Percentiles rank a stretch among this genome's conserved stretches.
Conservation (phyloP, 106 monocot species). For the Phalaenopsis aphrodite region DNA sequence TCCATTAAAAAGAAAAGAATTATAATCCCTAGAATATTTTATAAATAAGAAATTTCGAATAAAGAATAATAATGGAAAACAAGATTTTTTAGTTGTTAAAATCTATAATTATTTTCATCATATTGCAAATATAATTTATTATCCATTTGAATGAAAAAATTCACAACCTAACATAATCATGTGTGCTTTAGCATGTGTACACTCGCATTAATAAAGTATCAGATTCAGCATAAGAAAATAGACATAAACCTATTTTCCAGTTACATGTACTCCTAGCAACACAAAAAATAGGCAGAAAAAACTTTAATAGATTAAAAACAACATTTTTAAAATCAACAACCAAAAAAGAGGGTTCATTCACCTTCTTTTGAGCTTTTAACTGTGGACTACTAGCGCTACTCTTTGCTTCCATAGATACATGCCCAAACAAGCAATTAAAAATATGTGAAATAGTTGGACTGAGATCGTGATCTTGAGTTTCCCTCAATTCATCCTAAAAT, state of each 20-base stretch:
- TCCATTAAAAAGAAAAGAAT: too few species aligned
- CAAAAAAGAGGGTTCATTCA: slow-evolving; percentile 8
- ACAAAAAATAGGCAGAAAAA: neutral
- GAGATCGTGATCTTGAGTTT: slow-evolving; percentile 82
- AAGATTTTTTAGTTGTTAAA: too few species aligned
- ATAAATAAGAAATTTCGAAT: too few species aligned
- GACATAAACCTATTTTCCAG: neutral
- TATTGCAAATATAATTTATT: too few species aligned
- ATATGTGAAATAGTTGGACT: slow-evolving; percentile 75
- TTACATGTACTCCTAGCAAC: too few species aligned
- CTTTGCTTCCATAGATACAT: slow-evolving; percentile 32
- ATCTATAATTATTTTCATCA: too few species aligned
- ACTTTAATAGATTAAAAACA: neutral
- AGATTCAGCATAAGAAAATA: neutral
- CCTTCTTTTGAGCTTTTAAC: slow-evolving; percentile 61
- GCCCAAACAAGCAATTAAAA: slow-evolving; percentile 83
- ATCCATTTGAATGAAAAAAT: neutral
- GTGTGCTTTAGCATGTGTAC: neutral
- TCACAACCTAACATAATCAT: neutral
- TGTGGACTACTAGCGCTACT: slow-evolving; percentile 20
- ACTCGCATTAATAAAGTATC: neutral
- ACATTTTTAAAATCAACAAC: neutral
- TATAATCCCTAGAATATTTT: too few species aligned
- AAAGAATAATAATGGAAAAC: too few species aligned
- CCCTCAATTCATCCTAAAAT: slow-evolving; percentile 71